Base-by-base conservation (phyloP, 345 rosid species). In the Pistacia integerrima region DNA sequence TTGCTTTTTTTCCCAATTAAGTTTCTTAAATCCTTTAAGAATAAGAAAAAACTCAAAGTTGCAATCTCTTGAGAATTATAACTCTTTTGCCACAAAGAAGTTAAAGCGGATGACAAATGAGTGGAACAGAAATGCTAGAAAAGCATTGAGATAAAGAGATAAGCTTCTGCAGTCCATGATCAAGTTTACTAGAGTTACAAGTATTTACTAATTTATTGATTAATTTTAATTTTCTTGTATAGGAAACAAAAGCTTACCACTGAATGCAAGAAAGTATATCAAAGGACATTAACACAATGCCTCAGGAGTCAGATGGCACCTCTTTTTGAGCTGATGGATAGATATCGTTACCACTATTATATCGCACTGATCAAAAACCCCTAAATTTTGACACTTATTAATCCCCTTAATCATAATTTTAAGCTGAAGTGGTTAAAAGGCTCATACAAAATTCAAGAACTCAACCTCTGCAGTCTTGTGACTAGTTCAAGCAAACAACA, bases 11-110 rank as follows among this genome's bases (percentile, higher is more conserved):
- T 11, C 9, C 30, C 55, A 10, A 46, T 20, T 20, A n/a, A 38
- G 30, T 8, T 70, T 55, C 62, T 14, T 41, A 33, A 59, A 30
- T 73, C 58, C 30, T 55, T n/a, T 17, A 70, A 70, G 62, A 70
- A 70, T 33, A 33, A 16, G 48, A 70, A 54, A 12, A 54, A 54
- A 25, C 38, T 20, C 22, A 68, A 68, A 33, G 41, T 13, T 11
- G 17, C 17, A 68, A 49, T 22, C 17, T 67, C 71, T 52, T n/a
- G 12, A n/a, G 63, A 55, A 16, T 48, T 9, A n/a, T 16, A 38
- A 11, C 52, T 71, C 52, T 5, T 57, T 56, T 14, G 60, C 41
- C 55, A 20, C 64, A 30, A 18, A 44, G 11, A 72, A 57, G 17
- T 44, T n/a, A n/a, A 58, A 44, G 30, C 38, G 41, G 35, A 41